Evolutionary conservation across 2,329 filamentous ascomycete genomes (phyloP).

Genomic region (Talaromyces amestolkiae): DNA sequence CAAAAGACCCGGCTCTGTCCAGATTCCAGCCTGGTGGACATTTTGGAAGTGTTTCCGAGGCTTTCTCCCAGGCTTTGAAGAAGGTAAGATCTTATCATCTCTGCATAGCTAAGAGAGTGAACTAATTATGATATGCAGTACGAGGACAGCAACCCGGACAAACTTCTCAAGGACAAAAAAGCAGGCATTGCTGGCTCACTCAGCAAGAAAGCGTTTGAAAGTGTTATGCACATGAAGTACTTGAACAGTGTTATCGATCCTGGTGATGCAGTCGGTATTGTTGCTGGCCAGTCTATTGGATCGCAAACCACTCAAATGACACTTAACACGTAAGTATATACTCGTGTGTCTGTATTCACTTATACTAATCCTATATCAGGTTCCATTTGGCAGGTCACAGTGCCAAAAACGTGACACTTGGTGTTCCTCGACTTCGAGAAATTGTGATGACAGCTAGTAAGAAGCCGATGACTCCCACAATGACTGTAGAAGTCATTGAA

Average conservation of each 20-base stretch:
- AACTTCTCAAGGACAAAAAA: conserved; percentile 60
- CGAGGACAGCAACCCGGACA: conserved; percentile 69
- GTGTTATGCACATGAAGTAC: conserved; percentile 87
- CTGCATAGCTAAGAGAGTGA: not conserved
- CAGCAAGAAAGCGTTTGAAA: conserved; percentile 73
- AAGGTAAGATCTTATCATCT: conserved; percentile 42
- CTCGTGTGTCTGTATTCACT: not conserved
- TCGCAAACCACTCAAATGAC: conserved; percentile 99
- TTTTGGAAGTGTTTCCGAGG: conserved; percentile 85
- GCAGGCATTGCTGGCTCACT: conserved; percentile 42
- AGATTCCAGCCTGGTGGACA: conserved; percentile 72
- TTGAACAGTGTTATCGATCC: conserved; percentile 88
- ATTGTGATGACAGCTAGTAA: conserved; percentile 96
- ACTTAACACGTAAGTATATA: conserved; percentile 67
- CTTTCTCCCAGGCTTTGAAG: conserved; percentile 70
- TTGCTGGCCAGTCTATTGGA: conserved; percentile 93
- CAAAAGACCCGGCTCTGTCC: conserved; percentile 72
- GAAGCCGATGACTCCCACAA: conserved; percentile 77
- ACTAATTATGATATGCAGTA: conserved; percentile 53
- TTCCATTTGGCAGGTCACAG: conserved; percentile 99
- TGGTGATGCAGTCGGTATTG: conserved; percentile 93
- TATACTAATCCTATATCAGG: conserved; percentile 4
- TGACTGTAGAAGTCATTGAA: conserved; percentile 70
- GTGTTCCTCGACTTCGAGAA: conserved; percentile 95
- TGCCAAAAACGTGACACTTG: conserved; percentile 96